Conservation (phyloP, 2,329 filamentous ascomycete species). For the Grosmannia clavigera region DNA sequence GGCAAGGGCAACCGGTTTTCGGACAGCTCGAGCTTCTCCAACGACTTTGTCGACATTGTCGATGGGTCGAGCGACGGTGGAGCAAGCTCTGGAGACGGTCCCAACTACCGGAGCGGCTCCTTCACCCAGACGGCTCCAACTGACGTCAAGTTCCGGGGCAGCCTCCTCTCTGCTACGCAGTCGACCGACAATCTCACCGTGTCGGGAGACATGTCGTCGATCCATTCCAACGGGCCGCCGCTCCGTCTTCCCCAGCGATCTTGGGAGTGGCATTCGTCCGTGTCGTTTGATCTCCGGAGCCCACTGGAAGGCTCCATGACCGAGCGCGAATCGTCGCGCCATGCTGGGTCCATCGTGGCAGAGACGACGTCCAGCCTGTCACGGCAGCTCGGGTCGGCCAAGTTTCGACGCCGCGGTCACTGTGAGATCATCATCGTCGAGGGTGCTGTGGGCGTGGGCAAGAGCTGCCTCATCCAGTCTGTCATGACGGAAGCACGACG, state of each 20-base stretch:
- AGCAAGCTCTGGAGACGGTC: constrained; percentile 43
- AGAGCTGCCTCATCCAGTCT: constrained; percentile 52
- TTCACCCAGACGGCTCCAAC: constrained; percentile 32
- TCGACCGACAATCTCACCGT: constrained; percentile 31
- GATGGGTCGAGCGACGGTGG: constrained; percentile 46
- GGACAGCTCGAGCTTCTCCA: constrained; percentile 41
- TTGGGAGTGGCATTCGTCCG: constrained; percentile 41
- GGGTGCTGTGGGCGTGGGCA: constrained; percentile 51
- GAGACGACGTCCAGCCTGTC: constrained; percentile 40
- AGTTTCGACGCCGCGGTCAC: constrained; percentile 48
- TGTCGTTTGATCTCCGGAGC: constrained; percentile 36
- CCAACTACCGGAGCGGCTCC: constrained; percentile 34
- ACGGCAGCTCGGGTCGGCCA: constrained; percentile 41
- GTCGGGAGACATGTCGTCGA: constrained; percentile 35
- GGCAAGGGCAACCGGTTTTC: constrained; percentile 33
- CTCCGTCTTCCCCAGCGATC: constrained; percentile 27
- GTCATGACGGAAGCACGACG: constrained; percentile 48
- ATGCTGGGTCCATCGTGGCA: constrained; percentile 22
- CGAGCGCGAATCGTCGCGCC: constrained; percentile 30
- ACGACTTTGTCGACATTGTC: constrained; percentile 32
- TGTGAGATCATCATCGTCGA: constrained; percentile 52
- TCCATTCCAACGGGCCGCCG: constrained; percentile 24
- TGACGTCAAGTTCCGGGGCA: constrained; percentile 28
- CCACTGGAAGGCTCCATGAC: constrained; percentile 30
- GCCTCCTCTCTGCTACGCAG: constrained; percentile 27